Evolutionary conservation across 2,329 filamentous ascomycete species (phyloP), one percentile per base, ranked within the genome.

Genomic region (Neofusicoccum laricinum): DNA sequence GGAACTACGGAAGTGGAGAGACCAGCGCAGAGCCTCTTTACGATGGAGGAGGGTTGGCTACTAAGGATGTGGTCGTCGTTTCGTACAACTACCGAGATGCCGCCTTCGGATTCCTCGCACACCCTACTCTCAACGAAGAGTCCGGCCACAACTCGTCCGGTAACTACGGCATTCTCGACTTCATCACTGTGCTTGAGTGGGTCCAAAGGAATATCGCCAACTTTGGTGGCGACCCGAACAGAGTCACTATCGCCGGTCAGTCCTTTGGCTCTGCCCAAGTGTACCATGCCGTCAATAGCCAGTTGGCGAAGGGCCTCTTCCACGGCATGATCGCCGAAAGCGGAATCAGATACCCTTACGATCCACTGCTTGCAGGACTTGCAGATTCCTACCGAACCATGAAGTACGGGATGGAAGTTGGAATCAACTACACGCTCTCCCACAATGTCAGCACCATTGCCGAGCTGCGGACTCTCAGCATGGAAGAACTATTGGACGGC

Each of bases 231-330:
- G 73, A 77, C 61, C 69, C 71, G n/a, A 61, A 71, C 2, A 70
- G 71, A 10, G 75, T 79, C 61, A 79, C 76, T 0, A 75, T 79
- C 38, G 71, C 79, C 34, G 77, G 77, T 1, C 72, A 79, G 49
- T 61, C 58, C 2, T 61, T 61, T n/a, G 43, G 58, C 4, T 61
- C 58, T 15, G 40, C 58, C 4, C 58, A 61, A 25, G 58, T 61
- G 0, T 69, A 73, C 32, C 69, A 73, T 51, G 69, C 70, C 15
- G 63, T 74, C n/a, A 73, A 73, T 63, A 70, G 69, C 49, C 64
- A 66, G n/a, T 58, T 73, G 6, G 68, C 69, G 6, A 67, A 69
- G 19, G 72, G 71, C 14, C 65, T 69, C 15, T 67, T 73, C 46
- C 67, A 67, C 4, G 68, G 70, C 19, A 69, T 70, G 53, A 71